Percentiles rank a stretch among this genome's conserved stretches.
phyloP scores from a whole-genome alignment of 2,329 filamentous ascomycete species.

The Kalaharituber pfeilii region DNA sequence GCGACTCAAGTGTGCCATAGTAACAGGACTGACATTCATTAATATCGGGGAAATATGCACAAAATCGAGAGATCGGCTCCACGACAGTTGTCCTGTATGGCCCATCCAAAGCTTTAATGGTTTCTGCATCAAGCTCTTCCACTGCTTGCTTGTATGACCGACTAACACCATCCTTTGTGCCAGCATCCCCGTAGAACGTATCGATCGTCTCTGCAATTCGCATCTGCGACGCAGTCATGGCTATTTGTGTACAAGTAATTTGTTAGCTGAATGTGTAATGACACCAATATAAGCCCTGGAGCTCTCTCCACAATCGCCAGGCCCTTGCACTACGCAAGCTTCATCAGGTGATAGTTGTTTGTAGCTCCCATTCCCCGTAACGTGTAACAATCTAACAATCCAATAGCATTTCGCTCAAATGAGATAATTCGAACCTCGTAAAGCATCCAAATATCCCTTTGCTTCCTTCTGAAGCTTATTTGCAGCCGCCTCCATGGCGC shows the following conservation, averaged over 20 bases:
- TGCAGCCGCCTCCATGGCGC: conserved; percentile 90
- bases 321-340: too few relatives aligned
- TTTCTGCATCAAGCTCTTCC: conserved; percentile 92
- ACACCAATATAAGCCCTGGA: too few relatives aligned
- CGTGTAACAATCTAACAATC: too few relatives aligned
- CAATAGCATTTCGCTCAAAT: not conserved
- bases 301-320: too few relatives aligned
- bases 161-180: conserved; percentile 85
- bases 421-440: conserved; percentile 48
- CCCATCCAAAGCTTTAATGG: conserved; percentile 92
- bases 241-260: conserved; percentile 31
- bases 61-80: conserved; percentile 89
- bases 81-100: conserved; percentile 90
- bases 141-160: conserved; percentile 97
- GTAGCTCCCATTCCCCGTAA: too few relatives aligned
- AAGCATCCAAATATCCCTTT: conserved; percentile 89
- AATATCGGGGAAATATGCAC: conserved; percentile 95
- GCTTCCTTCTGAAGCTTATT: conserved; percentile 90
- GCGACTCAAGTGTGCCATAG: not conserved
- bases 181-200: conserved; percentile 93
- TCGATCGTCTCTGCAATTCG: conserved; percentile 98
- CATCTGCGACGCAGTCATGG: conserved; percentile 99
- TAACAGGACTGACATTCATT: conserved; percentile 59
- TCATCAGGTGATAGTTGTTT: too few relatives aligned
- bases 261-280: too few relatives aligned